These are phyloP conservation scores for Clitoria ternatea DNA, from an alignment of 306 rosid genomes.

Conservation along the genomic window DNA sequence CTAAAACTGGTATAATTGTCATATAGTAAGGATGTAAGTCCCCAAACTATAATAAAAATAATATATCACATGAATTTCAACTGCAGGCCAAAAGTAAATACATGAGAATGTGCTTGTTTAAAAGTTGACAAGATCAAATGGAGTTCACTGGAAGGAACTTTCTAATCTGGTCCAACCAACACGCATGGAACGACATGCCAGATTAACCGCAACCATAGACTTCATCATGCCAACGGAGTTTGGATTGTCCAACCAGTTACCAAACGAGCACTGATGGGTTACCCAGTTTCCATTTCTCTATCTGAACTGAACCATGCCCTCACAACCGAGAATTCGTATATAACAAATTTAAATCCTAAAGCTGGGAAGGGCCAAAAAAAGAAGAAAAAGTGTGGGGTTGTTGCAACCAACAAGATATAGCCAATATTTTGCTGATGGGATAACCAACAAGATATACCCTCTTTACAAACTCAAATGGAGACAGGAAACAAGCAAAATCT, in stretches of 20 bases:
- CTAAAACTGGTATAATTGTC: neutral
- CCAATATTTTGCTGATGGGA: conserved; percentile 21
- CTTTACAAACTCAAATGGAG: conserved; percentile 20
- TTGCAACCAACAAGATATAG: conserved; percentile 19
- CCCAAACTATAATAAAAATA: neutral
- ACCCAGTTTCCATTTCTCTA: conserved; percentile 9
- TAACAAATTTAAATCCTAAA: conserved; percentile 31
- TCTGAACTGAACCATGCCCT: conserved; percentile 20
- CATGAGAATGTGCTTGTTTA: too few relatives aligned
- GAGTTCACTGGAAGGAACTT: too few relatives aligned
- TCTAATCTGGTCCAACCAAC: too few relatives aligned
- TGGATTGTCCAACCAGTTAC: too few relatives aligned
- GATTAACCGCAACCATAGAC: too few relatives aligned
- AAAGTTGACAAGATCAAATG: too few relatives aligned
- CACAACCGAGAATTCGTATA: conserved; percentile 30
- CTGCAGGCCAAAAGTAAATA: neutral
- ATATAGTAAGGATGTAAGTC: neutral
- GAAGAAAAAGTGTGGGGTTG: neutral
- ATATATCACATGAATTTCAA: neutral
- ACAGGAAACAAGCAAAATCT: neutral
- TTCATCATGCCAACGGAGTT: too few relatives aligned
- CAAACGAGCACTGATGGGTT: conserved; percentile 5
- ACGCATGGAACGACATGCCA: too few relatives aligned
- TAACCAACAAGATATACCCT: conserved; percentile 13
- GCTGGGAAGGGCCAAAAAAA: neutral